These are phyloP conservation scores for Zangia roseola DNA, from an alignment of 768 basidiomycete genomes.

Conservation along the genomic window DNA sequence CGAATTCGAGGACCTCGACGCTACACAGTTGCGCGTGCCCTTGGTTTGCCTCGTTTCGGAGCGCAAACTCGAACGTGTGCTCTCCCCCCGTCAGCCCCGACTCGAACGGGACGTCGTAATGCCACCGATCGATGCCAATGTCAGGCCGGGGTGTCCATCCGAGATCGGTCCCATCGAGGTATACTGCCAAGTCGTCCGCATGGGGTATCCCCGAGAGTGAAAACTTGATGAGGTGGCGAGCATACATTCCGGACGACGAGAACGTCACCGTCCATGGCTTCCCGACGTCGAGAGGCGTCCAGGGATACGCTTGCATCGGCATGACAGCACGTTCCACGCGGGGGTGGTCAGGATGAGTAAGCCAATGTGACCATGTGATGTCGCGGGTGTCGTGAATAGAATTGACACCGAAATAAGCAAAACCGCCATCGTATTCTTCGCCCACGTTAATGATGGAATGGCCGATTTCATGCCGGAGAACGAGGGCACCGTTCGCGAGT, in stretches of 20 bases:
- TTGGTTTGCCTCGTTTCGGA: slow-evolving; percentile 46
- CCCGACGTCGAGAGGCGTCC: slow-evolving; percentile 66
- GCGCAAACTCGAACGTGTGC: slow-evolving; percentile 59
- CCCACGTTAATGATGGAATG: slow-evolving; percentile 79
- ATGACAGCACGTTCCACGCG: slow-evolving; percentile 69
- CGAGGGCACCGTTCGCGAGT: slow-evolving; percentile 66
- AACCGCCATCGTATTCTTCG: slow-evolving; percentile 83
- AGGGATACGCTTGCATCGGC: slow-evolving; percentile 74
- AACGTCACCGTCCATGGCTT: slow-evolving; percentile 61
- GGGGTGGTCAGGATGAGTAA: slow-evolving; percentile 38
- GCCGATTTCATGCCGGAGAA: slow-evolving; percentile 77
- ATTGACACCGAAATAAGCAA: slow-evolving; percentile 69
- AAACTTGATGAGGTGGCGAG: slow-evolving; percentile 61
- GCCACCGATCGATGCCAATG: slow-evolving; percentile 73
- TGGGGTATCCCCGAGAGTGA: slow-evolving; percentile 71
- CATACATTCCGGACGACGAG: slow-evolving; percentile 60
- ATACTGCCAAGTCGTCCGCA: slow-evolving; percentile 50
- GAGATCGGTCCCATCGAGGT: slow-evolving; percentile 60
- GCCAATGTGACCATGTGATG: slow-evolving; percentile 74
- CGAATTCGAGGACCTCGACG: slow-evolving; percentile 72
- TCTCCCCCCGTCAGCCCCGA: slow-evolving; percentile 43
- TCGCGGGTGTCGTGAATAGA: slow-evolving; percentile 44
- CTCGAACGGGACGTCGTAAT: slow-evolving; percentile 58
- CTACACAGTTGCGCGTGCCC: slow-evolving; percentile 75
- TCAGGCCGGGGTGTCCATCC: slow-evolving; percentile 49